phyloP scores from a whole-genome alignment of 768 basidiomycete genomes.

The Boletus rubropictus region DNA sequence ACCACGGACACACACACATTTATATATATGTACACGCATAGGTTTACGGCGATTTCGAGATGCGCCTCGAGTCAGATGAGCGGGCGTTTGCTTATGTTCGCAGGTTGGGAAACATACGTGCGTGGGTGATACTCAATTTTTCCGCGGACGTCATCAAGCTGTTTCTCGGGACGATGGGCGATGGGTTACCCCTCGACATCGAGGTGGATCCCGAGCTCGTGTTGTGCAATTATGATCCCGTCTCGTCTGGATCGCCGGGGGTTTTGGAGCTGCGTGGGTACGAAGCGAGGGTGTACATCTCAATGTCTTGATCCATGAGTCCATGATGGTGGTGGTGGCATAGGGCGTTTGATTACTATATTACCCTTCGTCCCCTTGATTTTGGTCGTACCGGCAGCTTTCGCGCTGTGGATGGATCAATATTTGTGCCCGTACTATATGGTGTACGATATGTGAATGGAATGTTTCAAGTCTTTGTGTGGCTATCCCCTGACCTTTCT shows the following conservation, averaged over 20 bases:
- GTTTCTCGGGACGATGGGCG: neutral
- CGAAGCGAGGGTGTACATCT: conserved; percentile 25
- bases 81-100: conserved; percentile 53
- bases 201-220: conserved; percentile 2
- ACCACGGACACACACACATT: no score
- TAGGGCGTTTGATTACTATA: no score
- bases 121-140: conserved; percentile 48
- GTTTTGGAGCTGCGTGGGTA: conserved; percentile 21
- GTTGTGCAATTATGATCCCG: conserved; percentile 23
- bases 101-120: conserved; percentile 27
- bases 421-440: no score
- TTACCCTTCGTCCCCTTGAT: no score
- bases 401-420: no score
- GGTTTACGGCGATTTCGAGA: conserved; percentile 58
- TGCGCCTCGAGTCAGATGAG: conserved; percentile 42
- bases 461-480: no score
- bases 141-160: conserved; percentile 22
- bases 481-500: no score
- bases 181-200: neutral
- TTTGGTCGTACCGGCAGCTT: no score
- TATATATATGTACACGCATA: no score
- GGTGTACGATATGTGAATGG: no score
- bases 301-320: conserved; percentile 7
- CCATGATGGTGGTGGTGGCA: no score
- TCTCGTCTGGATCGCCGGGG: neutral